A percentile compares a stretch with the other conserved stretches of the same genome.
phyloP scores from a whole-genome alignment of 148 eudicot genomes.

The Silene uniflora region DNA sequence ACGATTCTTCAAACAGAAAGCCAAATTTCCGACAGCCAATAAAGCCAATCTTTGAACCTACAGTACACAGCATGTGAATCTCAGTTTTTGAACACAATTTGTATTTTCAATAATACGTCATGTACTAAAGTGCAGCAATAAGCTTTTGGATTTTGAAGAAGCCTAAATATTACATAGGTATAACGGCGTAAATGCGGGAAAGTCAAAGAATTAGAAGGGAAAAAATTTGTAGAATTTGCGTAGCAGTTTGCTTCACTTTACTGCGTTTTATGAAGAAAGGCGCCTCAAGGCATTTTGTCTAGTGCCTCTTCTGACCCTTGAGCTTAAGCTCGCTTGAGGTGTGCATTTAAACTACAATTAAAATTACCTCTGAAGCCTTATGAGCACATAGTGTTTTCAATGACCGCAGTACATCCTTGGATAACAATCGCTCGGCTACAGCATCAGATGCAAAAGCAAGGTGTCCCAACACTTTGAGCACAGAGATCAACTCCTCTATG shows the following conservation, averaged over 20 bases:
- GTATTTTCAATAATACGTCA: neutral
- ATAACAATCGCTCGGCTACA: conserved; percentile 84
- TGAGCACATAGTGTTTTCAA: conserved; percentile 79
- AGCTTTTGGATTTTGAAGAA: neutral
- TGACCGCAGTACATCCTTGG: conserved; percentile 82
- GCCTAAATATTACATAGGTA: neutral
- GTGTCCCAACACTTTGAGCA: conserved; percentile 75
- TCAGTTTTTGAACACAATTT: neutral
- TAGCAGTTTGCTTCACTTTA: neutral
- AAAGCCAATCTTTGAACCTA: conserved; percentile 93
- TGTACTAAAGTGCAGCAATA: neutral
- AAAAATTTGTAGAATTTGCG: neutral
- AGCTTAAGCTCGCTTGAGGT: neutral
- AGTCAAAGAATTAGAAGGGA: neutral
- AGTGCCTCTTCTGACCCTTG: neutral
- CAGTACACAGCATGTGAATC: conserved; percentile 17
- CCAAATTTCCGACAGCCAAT: conserved; percentile 84
- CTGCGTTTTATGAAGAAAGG: neutral
- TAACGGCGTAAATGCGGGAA: neutral
- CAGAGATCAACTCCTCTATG: conserved; percentile 72
- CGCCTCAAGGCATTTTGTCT: neutral
- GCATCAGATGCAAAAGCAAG: conserved; percentile 87
- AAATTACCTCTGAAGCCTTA: conserved; percentile 77
- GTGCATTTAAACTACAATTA: neutral
- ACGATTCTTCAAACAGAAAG: conserved; percentile 88